phyloP scores from a whole-genome alignment of 257 asterid genomes.

The Agastache rugosa region DNA sequence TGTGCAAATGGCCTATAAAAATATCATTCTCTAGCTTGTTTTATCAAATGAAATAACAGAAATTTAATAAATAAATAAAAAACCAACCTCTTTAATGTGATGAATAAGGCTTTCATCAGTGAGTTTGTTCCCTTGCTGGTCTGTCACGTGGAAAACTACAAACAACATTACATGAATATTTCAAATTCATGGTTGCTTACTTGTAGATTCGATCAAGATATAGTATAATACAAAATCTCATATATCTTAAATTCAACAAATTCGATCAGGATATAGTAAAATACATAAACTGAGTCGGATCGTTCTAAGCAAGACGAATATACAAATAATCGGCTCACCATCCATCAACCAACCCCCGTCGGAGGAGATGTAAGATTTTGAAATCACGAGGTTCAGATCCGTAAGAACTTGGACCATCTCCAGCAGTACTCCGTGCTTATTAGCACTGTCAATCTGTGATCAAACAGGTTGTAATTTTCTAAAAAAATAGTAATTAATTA shows the following conservation, averaged over 20 bases:
- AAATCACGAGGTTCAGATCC: constrained; percentile 80
- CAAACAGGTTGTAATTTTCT: background rate
- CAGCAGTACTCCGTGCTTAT: constrained; percentile 83
- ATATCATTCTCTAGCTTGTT: background rate
- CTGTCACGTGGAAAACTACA: constrained; percentile 89
- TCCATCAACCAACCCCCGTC: constrained; percentile 99
- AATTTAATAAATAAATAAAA: background rate
- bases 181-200: constrained; percentile 35
- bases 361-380: constrained; percentile 87
- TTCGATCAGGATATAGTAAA: background rate
- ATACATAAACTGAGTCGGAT: background rate
- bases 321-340: constrained; percentile 52
- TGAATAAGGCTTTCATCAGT: constrained; percentile 62
- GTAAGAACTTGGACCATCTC: constrained; percentile 96
- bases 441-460: constrained; percentile 83
- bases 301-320: background rate
- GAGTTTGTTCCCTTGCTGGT: constrained; percentile 72
- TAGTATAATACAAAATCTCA: background rate
- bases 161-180: constrained; percentile 29
- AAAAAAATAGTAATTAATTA: background rate
- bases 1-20: constrained; percentile 61
- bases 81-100: constrained; percentile 69
- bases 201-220: constrained; percentile 14
- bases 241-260: background rate
- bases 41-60: background rate